These are phyloP conservation scores for Dothideomycetes sp. DNA, from an alignment of 2,329 filamentous ascomycete genomes.

Conservation along the genomic window DNA sequence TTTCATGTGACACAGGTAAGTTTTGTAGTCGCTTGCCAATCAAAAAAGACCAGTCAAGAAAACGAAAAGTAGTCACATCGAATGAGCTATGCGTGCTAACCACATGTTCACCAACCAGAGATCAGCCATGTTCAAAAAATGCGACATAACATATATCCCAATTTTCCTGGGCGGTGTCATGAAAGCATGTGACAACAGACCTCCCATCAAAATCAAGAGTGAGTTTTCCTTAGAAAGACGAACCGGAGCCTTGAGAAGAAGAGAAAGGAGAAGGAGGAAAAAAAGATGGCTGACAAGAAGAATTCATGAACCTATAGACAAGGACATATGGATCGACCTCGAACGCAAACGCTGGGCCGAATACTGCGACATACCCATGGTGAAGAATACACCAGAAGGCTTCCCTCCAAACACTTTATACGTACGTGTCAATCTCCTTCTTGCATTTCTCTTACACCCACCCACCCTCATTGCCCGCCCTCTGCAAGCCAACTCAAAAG, in stretches of 20 bases:
- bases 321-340: slow-evolving; percentile 46
- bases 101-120: slow-evolving; percentile 32
- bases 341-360: slow-evolving; percentile 48
- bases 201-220: slow-evolving; percentile 51
- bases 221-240: slow-evolving; percentile 15
- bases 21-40: too few relatives aligned
- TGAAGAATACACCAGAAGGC: slow-evolving; percentile 33
- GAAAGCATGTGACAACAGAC: slow-evolving; percentile 44
- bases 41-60: neutral
- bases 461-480: too few relatives aligned
- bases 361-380: slow-evolving; percentile 47
- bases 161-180: slow-evolving; percentile 53
- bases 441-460: neutral
- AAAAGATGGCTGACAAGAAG: too few relatives aligned
- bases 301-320: slow-evolving; percentile 40
- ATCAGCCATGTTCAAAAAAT: slow-evolving; percentile 45
- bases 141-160: slow-evolving; percentile 48
- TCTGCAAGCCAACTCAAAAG: too few relatives aligned
- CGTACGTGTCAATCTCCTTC: slow-evolving; percentile 16
- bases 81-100: neutral
- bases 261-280: neutral
- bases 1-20: slow-evolving; percentile 47
- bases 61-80: neutral
- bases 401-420: slow-evolving; percentile 47
- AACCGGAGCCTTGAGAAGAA: too few relatives aligned